Evolutionary conservation across 2,329 filamentous ascomycete species (phyloP), one percentile per base, ranked within the genome.

Genomic region (Geosmithia morbida): DNA sequence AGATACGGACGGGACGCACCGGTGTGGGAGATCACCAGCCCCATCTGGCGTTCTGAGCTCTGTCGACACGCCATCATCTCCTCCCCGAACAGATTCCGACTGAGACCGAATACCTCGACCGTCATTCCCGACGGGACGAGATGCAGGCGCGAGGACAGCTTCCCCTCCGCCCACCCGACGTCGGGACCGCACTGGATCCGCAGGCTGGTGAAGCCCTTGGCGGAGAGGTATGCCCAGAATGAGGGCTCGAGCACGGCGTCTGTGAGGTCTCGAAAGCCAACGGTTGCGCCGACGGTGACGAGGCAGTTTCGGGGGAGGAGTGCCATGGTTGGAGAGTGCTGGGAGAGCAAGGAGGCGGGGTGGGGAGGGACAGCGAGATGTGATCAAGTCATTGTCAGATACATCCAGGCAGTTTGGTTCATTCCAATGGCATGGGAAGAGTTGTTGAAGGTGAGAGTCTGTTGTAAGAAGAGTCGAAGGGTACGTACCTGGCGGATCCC

Each of bases 261-360:
- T 48, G 95, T 74, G 2, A 98, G 75, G 7, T 71, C 64, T 46
- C 74, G 71, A 64, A 98, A 98, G 18, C 83, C 77, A 16, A 89
- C 88, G 0, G 90, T 98, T 6, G 92, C 90, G 48, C 92, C 92
- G 29, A 95, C 84, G 0, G 92, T 97, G 48, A 96, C 83, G 54
- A 98, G 85, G 60, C 86, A 92, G 47, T 68, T 60, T 33, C 62
- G 60, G 29, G 29, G 11, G 29, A 11, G 29, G 7, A 30, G 22
- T 22, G 59, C 19, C 33, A 39, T 46, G 7, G 42, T 20, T 41
- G 39, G 39, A 20, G 2, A 44, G 20, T 37, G 11, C 11, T 11
- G 14, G 33, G 3, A 13, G 11, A 37, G 11, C 6, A 37, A 16
- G 11, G 13, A 16, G 33, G 13, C 6, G 11, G 11, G 13, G 33